phyloP scores from a whole-genome alignment of 495 filamentous ascomycete species.

The Hyaloscypha bicolor region DNA sequence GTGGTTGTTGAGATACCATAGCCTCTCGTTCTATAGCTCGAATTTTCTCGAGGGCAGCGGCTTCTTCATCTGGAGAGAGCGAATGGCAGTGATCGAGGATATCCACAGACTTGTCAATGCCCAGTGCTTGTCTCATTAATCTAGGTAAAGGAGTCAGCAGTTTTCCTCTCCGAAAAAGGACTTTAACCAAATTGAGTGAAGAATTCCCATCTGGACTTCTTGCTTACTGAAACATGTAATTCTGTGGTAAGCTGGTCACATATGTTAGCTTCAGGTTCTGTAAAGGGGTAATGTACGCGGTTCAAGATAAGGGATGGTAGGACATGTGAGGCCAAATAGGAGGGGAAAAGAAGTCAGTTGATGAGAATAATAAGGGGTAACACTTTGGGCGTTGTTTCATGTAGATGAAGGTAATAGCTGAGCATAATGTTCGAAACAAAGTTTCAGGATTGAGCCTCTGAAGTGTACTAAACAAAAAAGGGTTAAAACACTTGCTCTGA shows the following conservation, averaged over 20 bases:
- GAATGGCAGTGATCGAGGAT: constrained; percentile 86
- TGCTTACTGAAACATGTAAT: constrained; percentile 77
- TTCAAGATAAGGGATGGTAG: not conserved
- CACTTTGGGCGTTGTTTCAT: not conserved
- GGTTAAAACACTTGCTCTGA: not conserved
- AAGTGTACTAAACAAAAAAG: not conserved
- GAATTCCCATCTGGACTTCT: not conserved
- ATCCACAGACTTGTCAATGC: constrained; percentile 69
- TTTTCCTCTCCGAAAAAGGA: not conserved
- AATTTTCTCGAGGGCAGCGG: constrained; percentile 66
- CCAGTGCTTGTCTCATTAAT: constrained; percentile 71
- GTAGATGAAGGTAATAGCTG: not conserved
- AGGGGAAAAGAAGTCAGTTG: not conserved
- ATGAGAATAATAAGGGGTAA: not conserved
- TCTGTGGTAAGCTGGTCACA: constrained; percentile 73
- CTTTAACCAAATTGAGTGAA: not conserved
- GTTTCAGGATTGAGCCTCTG: not conserved
- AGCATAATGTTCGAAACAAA: not conserved
- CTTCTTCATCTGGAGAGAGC: constrained; percentile 53
- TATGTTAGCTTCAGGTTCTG: not conserved
- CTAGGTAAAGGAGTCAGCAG: not conserved
- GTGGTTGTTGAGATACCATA: constrained; percentile 76
- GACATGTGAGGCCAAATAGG: not conserved
- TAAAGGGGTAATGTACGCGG: not conserved
- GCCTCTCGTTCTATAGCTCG: constrained; percentile 76